Base-by-base conservation (phyloP, 148 eudicot genomes). In the Rheum nobile region DNA sequence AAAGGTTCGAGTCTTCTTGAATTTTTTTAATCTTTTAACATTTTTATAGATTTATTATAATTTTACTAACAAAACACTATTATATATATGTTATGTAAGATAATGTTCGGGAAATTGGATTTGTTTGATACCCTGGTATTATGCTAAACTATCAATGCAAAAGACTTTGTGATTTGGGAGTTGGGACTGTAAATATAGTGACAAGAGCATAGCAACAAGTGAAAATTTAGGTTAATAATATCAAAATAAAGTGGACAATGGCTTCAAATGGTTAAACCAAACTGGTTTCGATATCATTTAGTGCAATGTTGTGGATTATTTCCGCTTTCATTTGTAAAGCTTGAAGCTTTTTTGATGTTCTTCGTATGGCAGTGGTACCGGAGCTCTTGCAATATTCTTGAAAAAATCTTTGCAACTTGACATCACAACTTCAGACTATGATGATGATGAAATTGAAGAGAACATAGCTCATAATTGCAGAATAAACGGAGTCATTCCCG, bases 361-460 rank as follows among this genome's bases (percentile, higher is more conserved):
- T 74, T 11, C 47, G 38, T 34, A 50, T 79, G 69, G 74, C 90
- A 89, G 96, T 77, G 97, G 99, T 78, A 91, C 97, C 31, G 99
- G 97, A 72, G 99, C 97, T 74, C 84, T 95, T 80, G 96, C 99
- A 76, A 91, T 95, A 69, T 95, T 88, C 76, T 52, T 95, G 83
- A 76, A 74, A 46, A 95, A 89, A 81, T 79, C 85, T 21, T 83
- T 87, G 76, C 87, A 87, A 76, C 78, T 90, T 57, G 96, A 95
- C 78, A 88, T 95, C 61, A 90, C 99, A 42, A 91, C 97, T 63
- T 95, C 97, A 46, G 97, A 95, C 75, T 88, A 95, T 67, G 93
- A 91, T 80, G 99, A 95, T 81, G 86, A 81, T 79, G 97, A 91
- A 77, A 91, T 91, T 42, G 97, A 84, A 78, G 96, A 88, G 38